phyloP scores from a whole-genome alignment of 148 eudicot genomes.

The Spergularia marina region DNA sequence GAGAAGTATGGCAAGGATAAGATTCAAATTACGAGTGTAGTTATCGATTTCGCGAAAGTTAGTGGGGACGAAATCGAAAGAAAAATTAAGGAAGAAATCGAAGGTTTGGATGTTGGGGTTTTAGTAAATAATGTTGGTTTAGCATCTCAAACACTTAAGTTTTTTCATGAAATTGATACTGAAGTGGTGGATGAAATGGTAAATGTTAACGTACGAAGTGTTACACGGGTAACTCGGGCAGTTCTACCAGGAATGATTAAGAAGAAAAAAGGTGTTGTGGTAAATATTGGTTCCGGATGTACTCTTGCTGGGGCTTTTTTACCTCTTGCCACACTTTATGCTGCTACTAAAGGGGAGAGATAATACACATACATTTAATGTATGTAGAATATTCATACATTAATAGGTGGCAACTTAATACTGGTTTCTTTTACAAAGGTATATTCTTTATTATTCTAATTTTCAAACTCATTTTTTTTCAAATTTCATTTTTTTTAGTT shows the following conservation, averaged over 20 bases:
- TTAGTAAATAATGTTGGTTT: constrained; percentile 67
- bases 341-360: too few relatives aligned
- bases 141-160: constrained; percentile 15
- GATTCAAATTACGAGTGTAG: constrained; percentile 52
- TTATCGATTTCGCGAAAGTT: constrained; percentile 63
- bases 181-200: constrained; percentile 45
- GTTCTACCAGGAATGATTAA: constrained; percentile 66
- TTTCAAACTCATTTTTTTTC: too few relatives aligned
- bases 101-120: constrained; percentile 67
- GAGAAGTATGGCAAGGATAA: background rate
- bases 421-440: too few relatives aligned
- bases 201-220: constrained; percentile 55
- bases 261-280: constrained; percentile 66
- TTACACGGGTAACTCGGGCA: constrained; percentile 60
- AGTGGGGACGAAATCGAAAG: constrained; percentile 35
- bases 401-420: too few relatives aligned
- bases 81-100: constrained; percentile 38
- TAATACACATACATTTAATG: too few relatives aligned
- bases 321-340: too few relatives aligned
- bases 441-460: too few relatives aligned
- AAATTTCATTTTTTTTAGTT: too few relatives aligned
- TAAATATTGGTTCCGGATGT: constrained; percentile 68
- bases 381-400: too few relatives aligned
- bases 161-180: constrained; percentile 54
- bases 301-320: too few relatives aligned